phyloP scores from a whole-genome alignment of 306 rosid species.

The Lathyrus oleraceus region DNA sequence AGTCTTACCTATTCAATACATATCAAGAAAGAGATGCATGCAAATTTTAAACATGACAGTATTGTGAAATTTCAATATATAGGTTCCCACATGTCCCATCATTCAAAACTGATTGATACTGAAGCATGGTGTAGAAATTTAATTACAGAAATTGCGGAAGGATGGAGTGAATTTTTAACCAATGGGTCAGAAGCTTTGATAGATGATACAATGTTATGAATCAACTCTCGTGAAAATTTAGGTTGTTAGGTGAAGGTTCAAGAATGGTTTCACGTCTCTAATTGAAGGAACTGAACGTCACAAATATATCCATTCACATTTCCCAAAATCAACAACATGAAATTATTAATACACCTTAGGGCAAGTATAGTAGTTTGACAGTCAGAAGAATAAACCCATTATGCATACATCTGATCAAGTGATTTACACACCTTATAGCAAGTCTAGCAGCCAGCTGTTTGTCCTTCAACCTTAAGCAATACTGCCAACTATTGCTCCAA shows the following conservation, averaged over 20 bases:
- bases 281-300: conserved; percentile 1
- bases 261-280: conserved; percentile 1
- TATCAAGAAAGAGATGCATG: background rate
- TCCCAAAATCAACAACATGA: conserved; percentile 29
- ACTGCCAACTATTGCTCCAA: conserved; percentile 95
- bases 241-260: background rate
- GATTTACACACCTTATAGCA: conserved; percentile 69
- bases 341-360: conserved; percentile 55
- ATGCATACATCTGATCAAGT: conserved; percentile 28
- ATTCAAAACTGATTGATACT: conserved; percentile 8
- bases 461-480: conserved; percentile 93
- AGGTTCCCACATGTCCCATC: conserved; percentile 3
- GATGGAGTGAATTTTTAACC: conserved; percentile 13
- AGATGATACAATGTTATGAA: background rate
- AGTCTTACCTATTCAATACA: conserved; percentile 3
- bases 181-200: conserved; percentile 4
- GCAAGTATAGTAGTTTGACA: conserved; percentile 62
- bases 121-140: conserved; percentile 13
- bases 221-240: background rate
- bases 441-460: conserved; percentile 89
- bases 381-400: conserved; percentile 12
- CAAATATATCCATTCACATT: conserved; percentile 28
- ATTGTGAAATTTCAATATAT: background rate
- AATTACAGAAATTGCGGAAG: background rate
- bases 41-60: conserved; percentile 2